Conservation (phyloP, 2,329 filamentous ascomycete species). For the Lomentospora prolificans region DNA sequence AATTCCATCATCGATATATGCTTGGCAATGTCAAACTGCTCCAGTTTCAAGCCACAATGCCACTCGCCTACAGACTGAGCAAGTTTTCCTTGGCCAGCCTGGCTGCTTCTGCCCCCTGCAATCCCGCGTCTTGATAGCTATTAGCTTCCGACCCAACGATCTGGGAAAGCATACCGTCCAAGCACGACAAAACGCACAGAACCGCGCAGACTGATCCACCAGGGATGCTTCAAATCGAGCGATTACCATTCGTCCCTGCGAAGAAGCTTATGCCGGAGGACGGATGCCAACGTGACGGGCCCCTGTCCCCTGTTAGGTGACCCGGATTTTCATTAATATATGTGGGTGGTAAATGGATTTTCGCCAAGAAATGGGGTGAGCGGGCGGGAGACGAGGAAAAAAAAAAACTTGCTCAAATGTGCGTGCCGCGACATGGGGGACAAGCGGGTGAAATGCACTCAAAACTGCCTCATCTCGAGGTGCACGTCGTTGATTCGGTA, state of each 20-base stretch:
- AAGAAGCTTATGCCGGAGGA: neutral
- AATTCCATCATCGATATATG: too few species aligned
- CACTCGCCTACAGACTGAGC: neutral
- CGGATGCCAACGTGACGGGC: neutral
- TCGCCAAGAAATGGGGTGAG: neutral
- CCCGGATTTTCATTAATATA: too few species aligned
- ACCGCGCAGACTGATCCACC: neutral
- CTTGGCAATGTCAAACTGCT: neutral
- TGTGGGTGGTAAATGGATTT: too few species aligned
- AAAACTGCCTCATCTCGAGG: neutral
- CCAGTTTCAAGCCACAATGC: neutral
- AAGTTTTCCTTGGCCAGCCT: too few species aligned
- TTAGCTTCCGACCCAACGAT: too few species aligned
- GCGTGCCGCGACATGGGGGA: neutral
- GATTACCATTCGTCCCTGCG: neutral
- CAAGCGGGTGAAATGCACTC: neutral
- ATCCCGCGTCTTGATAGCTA: too few species aligned
- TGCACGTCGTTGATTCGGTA: neutral
- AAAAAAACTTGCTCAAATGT: slow-evolving; percentile 3
- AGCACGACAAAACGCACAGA: too few species aligned
- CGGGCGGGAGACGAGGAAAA: neutral
- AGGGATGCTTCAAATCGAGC: neutral
- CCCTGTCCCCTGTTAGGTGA: too few species aligned
- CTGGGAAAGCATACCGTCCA: too few species aligned
- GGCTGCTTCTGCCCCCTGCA: too few species aligned